Base-by-base conservation (phyloP, 306 rosid species). In the Pyrus communis region DNA sequence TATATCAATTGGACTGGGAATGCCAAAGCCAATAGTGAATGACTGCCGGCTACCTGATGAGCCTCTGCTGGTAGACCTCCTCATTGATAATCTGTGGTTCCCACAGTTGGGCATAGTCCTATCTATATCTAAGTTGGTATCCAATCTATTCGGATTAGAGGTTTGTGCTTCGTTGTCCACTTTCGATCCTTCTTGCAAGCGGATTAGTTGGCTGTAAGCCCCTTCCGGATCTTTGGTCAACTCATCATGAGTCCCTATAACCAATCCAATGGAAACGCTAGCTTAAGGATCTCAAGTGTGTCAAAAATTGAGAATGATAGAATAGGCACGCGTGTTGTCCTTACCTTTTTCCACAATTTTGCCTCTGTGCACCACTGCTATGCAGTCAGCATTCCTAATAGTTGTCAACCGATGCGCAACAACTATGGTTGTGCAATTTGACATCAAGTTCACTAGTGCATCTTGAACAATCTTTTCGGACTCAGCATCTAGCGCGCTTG, bases 331-430 rank as follows among this genome's bases (percentile, higher is more conserved):
- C 54, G 17, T 46, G 17, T 46, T 46, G 54, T 22, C 9, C 78
- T 45, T 64, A 88, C 98, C 97, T 86, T 80, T 33, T 81, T 92
- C 97, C 51, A 95, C 87, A 46, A 95, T 82, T 87, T 89, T 90
- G 30, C 98, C 98, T 77, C 83, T 84, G 55, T 92, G 91, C 76
- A 95, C 92, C 77, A 95, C 96, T 51, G 97, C 96, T 77, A 95
- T 95, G 67, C 68, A 69, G 70, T 92, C 91, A 27, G 93, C 93
- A 79, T 92, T 92, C 78, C 93, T 88, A 67, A 92, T 81, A 25
- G 98, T 92, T 21, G 93, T 92, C 85, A 95, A 86, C 46, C 98
- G 97, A 85, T 95, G 98, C 6, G 98, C 97, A 75, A 95, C 93
- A 55, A 95, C 89, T 38, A 92, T 80, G 6, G 98, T 95, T 2